Percentiles rank a stretch among this genome's conserved stretches.
phyloP scores from a whole-genome alignment of 176 grass and related monocot genomes.

The Aechmea fasciata region DNA sequence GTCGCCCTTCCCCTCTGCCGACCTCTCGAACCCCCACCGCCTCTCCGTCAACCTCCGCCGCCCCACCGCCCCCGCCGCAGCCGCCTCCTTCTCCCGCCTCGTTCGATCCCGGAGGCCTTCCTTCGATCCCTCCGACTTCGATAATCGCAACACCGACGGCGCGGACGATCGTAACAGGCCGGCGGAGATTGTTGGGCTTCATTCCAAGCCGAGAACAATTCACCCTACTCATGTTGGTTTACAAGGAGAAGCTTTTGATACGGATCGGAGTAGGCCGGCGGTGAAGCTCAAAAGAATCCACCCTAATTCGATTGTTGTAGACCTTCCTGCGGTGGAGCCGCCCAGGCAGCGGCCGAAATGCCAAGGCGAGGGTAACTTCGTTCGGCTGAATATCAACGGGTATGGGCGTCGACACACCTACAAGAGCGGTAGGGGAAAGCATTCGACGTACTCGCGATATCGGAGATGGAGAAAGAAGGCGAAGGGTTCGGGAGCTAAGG shows the following conservation, averaged over 20 bases:
- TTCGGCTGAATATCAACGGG: slow-evolving; percentile 85
- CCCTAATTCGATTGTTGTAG: slow-evolving; percentile 47
- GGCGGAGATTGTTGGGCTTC: background rate
- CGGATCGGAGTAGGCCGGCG: background rate
- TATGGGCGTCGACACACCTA: slow-evolving; percentile 54
- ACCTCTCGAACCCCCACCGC: slow-evolving; percentile 47
- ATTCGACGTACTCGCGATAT: slow-evolving; percentile 36
- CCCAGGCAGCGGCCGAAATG: slow-evolving; percentile 45
- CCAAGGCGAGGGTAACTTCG: slow-evolving; percentile 63
- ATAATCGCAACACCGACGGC: slow-evolving; percentile 2
- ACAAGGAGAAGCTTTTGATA: background rate
- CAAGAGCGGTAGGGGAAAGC: slow-evolving; percentile 44
- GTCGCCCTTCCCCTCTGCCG: slow-evolving; percentile 21
- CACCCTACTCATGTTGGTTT: background rate
- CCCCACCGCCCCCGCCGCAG: slow-evolving; percentile 7
- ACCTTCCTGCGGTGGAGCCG: slow-evolving; percentile 9
- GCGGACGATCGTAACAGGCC: background rate
- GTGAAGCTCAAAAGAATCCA: slow-evolving; percentile 50
- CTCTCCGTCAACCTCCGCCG: slow-evolving; percentile 29
- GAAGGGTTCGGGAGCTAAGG: slow-evolving; percentile 6
- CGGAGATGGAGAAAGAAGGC: slow-evolving; percentile 33
- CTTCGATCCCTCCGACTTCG: slow-evolving; percentile 40
- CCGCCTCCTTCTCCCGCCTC: slow-evolving; percentile 54
- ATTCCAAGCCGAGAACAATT: background rate
- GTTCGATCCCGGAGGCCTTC: slow-evolving; percentile 58